These are phyloP conservation scores for Copromyces sp. DNA, from an alignment of 495 filamentous ascomycete species.

Conservation along the genomic window DNA sequence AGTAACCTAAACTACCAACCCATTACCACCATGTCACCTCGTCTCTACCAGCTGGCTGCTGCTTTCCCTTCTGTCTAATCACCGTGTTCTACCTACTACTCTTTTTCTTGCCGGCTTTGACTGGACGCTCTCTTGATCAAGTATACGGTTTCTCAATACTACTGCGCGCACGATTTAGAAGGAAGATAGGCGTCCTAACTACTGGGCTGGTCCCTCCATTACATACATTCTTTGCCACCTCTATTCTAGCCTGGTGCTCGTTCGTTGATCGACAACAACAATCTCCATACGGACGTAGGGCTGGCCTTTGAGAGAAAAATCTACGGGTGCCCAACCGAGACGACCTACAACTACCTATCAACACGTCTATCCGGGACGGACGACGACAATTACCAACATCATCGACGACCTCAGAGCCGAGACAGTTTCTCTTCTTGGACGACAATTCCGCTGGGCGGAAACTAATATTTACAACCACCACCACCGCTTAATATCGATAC, in stretches of 20 bases:
- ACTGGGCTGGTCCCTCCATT: background rate
- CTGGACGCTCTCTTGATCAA: background rate
- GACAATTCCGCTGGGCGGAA: background rate
- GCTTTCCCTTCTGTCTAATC: background rate
- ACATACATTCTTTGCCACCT: background rate
- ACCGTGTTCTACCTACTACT: background rate
- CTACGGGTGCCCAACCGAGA: background rate
- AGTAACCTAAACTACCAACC: background rate
- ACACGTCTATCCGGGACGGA: background rate
- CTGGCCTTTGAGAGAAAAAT: background rate
- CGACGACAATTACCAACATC: background rate
- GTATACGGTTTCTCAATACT: background rate
- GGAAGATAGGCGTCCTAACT: background rate
- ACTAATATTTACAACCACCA: background rate
- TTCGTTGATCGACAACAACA: background rate
- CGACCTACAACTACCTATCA: background rate
- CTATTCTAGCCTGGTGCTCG: background rate
- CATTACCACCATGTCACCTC: background rate
- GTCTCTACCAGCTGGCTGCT: background rate
- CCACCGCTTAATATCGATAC: conserved; percentile 6
- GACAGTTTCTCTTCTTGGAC: background rate
- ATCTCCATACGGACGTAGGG: background rate
- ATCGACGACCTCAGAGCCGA: background rate
- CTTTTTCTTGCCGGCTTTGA: background rate
- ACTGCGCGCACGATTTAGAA: background rate